These are phyloP conservation scores for Cladosporium sphaerospermum DNA, from an alignment of 2,329 filamentous ascomycete species.

Conservation along the genomic window DNA sequence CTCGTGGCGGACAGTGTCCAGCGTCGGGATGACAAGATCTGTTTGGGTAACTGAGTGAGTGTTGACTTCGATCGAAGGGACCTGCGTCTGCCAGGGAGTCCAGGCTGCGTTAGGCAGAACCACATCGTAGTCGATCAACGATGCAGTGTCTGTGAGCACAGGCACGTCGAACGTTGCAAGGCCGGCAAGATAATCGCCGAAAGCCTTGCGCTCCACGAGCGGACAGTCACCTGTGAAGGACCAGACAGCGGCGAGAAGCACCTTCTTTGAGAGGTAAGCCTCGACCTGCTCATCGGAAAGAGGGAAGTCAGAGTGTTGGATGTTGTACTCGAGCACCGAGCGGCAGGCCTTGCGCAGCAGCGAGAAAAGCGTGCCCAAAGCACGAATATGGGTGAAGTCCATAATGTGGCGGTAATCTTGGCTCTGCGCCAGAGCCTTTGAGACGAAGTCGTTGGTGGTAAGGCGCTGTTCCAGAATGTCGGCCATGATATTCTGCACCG, in stretches of 20 bases:
- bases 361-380: slow-evolving; percentile 88
- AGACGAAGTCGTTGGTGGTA: slow-evolving; percentile 71
- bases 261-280: slow-evolving; percentile 84
- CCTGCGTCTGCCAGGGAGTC: slow-evolving; percentile 89
- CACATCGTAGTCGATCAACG: slow-evolving; percentile 94
- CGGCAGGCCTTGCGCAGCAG: slow-evolving; percentile 89
- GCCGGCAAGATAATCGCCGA: slow-evolving; percentile 76
- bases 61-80: slow-evolving; percentile 92
- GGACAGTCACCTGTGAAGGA: slow-evolving; percentile 93
- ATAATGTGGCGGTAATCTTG: slow-evolving; percentile 88
- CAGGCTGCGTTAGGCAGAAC: slow-evolving; percentile 81
- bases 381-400: slow-evolving; percentile 90
- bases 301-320: slow-evolving; percentile 88
- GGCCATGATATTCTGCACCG: slow-evolving; percentile 73
- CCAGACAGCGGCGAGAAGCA: slow-evolving; percentile 89
- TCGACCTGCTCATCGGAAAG: slow-evolving; percentile 87
- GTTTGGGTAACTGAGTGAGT: slow-evolving; percentile 97
- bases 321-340: slow-evolving; percentile 91
- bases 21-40: slow-evolving; percentile 94
- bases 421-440: slow-evolving; percentile 69
- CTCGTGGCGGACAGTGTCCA: slow-evolving; percentile 95
- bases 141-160: slow-evolving; percentile 64
- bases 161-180: slow-evolving; percentile 84
- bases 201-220: slow-evolving; percentile 75
- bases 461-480: slow-evolving; percentile 71